Evolutionary conservation across 305 asterid genomes (phyloP).

Genomic region (Striga hermonthica): DNA sequence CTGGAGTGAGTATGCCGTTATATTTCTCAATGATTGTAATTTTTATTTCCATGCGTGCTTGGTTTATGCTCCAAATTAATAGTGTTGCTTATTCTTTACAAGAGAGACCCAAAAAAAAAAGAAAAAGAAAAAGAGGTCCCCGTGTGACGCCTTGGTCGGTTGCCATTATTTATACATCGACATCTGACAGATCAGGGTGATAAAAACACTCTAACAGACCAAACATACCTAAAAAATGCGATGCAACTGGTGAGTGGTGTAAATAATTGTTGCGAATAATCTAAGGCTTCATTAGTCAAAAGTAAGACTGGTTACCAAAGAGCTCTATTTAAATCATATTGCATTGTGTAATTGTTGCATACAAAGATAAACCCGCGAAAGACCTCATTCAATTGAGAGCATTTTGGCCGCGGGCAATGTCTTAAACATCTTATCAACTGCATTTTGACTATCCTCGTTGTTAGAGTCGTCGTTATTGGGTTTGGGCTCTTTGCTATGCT

Average conservation of each 20-base stretch:
- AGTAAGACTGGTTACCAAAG: constrained; percentile 45
- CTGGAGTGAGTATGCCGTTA: not conserved
- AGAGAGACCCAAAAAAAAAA: not conserved
- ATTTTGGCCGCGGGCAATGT: constrained; percentile 73
- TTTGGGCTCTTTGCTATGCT: constrained; percentile 46
- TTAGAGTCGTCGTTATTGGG: constrained; percentile 31
- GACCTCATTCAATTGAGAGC: constrained; percentile 67
- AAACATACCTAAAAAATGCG: constrained; percentile 82
- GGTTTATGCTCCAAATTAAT: constrained; percentile 98
- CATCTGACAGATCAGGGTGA: not conserved
- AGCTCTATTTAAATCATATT: constrained; percentile 67
- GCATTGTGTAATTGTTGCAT: constrained; percentile 78
- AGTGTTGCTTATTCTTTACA: not conserved
- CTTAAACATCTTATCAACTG: constrained; percentile 63
- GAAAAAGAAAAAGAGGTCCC: not conserved
- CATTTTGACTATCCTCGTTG: constrained; percentile 39
- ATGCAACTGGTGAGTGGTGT: constrained; percentile 91
- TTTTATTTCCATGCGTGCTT: constrained; percentile 70
- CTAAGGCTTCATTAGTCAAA: no score
- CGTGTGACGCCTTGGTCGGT: not conserved
- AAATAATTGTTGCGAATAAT: no score
- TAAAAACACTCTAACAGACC: not conserved
- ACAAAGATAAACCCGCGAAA: constrained; percentile 77
- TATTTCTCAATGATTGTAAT: constrained; percentile 20
- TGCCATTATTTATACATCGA: not conserved